These are phyloP conservation scores for Carex sylvatica DNA, from an alignment of 202 grass and related monocot species.

Conservation along the genomic window DNA sequence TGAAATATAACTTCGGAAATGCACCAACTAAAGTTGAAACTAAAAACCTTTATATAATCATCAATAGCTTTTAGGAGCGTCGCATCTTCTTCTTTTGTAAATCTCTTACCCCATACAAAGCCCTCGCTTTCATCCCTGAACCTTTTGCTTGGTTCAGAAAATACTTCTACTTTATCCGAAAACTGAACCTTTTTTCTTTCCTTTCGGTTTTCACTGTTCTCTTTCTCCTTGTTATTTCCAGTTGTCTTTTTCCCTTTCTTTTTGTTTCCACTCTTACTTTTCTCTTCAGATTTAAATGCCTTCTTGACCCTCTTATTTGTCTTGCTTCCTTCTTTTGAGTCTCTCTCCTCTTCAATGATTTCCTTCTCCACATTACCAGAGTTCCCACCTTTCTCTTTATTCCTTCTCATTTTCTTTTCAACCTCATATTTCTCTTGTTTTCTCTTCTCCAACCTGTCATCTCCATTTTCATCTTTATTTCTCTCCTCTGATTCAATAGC, in stretches of 20 bases:
- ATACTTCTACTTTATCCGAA: conserved; percentile 45
- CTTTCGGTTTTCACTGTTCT: conserved; percentile 13
- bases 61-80: conserved; percentile 46
- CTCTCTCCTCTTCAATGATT: conserved; percentile 1
- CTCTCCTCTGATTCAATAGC: conserved; percentile 16
- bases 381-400: conserved; percentile 9
- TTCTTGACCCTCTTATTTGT: conserved; percentile 20
- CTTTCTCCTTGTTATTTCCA: conserved; percentile 27
- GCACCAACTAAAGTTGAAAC: conserved; percentile 17
- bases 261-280: conserved; percentile 36
- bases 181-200: conserved; percentile 57
- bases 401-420: not conserved
- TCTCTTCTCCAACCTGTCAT: conserved; percentile 16
- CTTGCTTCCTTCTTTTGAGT: conserved; percentile 14
- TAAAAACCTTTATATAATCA: conserved; percentile 49
- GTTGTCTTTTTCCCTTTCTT: conserved; percentile 20
- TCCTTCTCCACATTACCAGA: conserved; percentile 5
- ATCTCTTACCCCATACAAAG: conserved; percentile 52
- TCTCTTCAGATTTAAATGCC: conserved; percentile 22
- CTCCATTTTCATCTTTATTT: conserved; percentile 24
- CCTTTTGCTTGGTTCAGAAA: conserved; percentile 18
- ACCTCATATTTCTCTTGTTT: conserved; percentile 11
- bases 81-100: conserved; percentile 56
- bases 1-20: not conserved
- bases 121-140: conserved; percentile 16